Evolutionary conservation across 2,329 filamentous ascomycete species (phyloP).

Genomic region (Fusarium sp.): DNA sequence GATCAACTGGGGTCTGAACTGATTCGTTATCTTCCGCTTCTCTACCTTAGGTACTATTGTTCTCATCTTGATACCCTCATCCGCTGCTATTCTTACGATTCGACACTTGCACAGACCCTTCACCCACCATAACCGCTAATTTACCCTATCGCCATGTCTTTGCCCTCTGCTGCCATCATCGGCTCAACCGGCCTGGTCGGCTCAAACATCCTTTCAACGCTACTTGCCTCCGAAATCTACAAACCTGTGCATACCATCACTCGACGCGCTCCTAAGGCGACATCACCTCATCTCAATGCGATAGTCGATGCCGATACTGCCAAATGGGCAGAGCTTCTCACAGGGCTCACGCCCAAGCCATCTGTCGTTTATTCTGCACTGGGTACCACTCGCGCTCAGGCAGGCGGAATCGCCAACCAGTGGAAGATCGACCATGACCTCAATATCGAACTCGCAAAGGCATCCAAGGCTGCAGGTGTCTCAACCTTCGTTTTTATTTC

Average conservation of each 20-base stretch:
- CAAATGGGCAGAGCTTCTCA: constrained; percentile 73
- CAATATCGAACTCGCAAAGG: constrained; percentile 80
- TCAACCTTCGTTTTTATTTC: constrained; percentile 83
- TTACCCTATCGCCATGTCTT: constrained; percentile 39
- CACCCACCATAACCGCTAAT: background rate
- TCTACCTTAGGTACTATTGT: background rate
- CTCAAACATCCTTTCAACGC: constrained; percentile 75
- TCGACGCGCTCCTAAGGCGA: constrained; percentile 68
- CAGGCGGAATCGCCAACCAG: constrained; percentile 81
- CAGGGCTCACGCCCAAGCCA: constrained; percentile 64
- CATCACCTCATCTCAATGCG: constrained; percentile 67
- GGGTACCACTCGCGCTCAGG: constrained; percentile 80
- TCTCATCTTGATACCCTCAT: constrained; percentile 6
- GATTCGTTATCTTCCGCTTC: background rate
- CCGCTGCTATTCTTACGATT: background rate
- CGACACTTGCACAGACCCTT: background rate
- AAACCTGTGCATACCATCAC: constrained; percentile 70
- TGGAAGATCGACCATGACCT: constrained; percentile 90
- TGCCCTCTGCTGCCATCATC: constrained; percentile 61
- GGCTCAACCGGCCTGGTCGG: constrained; percentile 77
- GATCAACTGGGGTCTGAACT: background rate
- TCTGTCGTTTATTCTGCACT: constrained; percentile 79
- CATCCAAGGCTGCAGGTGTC: constrained; percentile 76
- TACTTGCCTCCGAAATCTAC: constrained; percentile 65
- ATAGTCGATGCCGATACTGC: constrained; percentile 73